Evolutionary conservation across 179 eudicot genomes (phyloP).

Genomic region (Beta corolliflora): DNA sequence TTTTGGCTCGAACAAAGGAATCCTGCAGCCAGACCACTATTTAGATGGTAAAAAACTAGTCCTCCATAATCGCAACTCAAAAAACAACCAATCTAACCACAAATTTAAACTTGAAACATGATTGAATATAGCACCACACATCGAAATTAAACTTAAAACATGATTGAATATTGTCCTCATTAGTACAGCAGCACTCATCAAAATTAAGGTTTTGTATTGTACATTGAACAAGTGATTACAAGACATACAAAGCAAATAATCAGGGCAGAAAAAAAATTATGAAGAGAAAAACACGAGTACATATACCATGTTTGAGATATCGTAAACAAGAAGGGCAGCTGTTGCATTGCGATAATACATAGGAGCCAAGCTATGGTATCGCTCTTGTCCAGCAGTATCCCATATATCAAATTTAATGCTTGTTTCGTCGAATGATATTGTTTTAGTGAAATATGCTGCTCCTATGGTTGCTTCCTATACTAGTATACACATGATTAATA

Average conservation of each 20-base stretch:
- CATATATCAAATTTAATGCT: slow-evolving; percentile 34
- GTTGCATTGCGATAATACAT: slow-evolving; percentile 1
- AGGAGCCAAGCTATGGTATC: slow-evolving; percentile 1
- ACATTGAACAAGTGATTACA: no score
- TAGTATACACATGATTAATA: background rate
- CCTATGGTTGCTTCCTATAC: slow-evolving; percentile 79
- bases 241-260: background rate
- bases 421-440: slow-evolving; percentile 57
- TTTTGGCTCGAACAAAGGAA: background rate
- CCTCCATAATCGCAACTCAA: no score
- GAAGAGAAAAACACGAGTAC: background rate
- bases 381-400: slow-evolving; percentile 2
- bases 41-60: no score
- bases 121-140: no score
- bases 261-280: background rate
- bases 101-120: no score
- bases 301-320: background rate
- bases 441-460: slow-evolving; percentile 79
- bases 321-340: slow-evolving; percentile 2
- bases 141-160: no score
- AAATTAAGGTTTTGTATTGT: no score
- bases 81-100: no score
- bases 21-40: background rate
- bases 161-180: no score
- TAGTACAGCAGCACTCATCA: no score